Evolutionary conservation across 768 basidiomycete genomes (phyloP).

Genomic region (Phylloporus sp.): DNA sequence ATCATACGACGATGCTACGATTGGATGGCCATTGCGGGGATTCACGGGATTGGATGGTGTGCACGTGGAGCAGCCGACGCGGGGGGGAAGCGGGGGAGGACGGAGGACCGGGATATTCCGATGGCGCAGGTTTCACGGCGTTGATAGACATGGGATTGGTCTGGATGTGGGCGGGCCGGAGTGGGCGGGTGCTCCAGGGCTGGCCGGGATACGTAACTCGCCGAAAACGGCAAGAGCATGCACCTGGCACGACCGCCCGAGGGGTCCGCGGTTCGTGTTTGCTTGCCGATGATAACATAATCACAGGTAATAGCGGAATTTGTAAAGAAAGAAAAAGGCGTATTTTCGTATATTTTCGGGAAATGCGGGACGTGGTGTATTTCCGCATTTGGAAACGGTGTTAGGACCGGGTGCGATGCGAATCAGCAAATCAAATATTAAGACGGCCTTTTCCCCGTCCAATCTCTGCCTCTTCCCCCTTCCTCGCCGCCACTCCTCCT

Average conservation of each 20-base stretch:
- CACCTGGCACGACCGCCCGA: slow-evolving; percentile 23
- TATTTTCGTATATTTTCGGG: slow-evolving; percentile 24
- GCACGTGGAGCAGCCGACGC: slow-evolving; percentile 9
- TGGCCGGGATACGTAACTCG: slow-evolving; percentile 23
- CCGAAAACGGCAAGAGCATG: slow-evolving; percentile 24
- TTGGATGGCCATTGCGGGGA: slow-evolving; percentile 12
- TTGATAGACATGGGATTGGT: background rate
- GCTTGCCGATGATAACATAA: slow-evolving; percentile 27
- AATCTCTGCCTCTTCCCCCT: slow-evolving; percentile 22
- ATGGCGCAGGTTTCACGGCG: slow-evolving; percentile 23
- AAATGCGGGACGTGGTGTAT: slow-evolving; percentile 22
- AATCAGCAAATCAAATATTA: slow-evolving; percentile 38
- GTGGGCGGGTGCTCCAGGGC: slow-evolving; percentile 23
- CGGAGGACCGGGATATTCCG: slow-evolving; percentile 18
- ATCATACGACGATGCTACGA: too few relatives aligned
- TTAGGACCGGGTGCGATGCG: slow-evolving; percentile 30
- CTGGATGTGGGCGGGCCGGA: slow-evolving; percentile 15
- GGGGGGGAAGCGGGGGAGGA: slow-evolving; percentile 17
- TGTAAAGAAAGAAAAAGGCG: slow-evolving; percentile 24
- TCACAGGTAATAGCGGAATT: slow-evolving; percentile 31
- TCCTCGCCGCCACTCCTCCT: slow-evolving; percentile 16
- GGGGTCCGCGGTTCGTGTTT: slow-evolving; percentile 32
- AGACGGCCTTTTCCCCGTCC: slow-evolving; percentile 29
- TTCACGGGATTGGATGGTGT: background rate
- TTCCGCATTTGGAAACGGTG: slow-evolving; percentile 15